Percentiles rank a stretch among this genome's conserved stretches.
phyloP scores from a whole-genome alignment of 306 rosid species.

The Castanea sativa region DNA sequence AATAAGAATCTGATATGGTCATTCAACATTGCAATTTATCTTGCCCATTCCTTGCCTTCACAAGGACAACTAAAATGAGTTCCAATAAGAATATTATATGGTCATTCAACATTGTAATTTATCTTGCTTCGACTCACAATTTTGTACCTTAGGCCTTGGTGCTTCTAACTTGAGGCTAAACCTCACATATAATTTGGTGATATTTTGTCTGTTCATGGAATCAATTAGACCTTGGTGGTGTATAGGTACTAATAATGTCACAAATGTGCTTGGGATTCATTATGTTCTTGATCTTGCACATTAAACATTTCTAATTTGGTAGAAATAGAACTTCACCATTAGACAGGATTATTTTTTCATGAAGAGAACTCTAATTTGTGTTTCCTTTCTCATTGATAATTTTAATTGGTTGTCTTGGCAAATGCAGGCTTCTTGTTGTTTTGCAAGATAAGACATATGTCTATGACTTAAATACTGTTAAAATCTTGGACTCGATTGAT shows the following conservation, averaged over 20 bases:
- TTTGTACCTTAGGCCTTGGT: not conserved
- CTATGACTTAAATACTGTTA: slow-evolving; percentile 73
- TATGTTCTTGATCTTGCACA: not conserved
- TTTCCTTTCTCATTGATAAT: slow-evolving; percentile 28
- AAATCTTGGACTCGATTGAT: slow-evolving; percentile 82
- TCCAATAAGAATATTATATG: not conserved
- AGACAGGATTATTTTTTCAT: slow-evolving; percentile 5
- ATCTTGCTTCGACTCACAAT: not conserved
- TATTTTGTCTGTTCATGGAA: not conserved
- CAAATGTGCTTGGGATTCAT: not conserved
- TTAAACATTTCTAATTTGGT: not conserved
- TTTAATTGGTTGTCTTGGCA: slow-evolving; percentile 17
- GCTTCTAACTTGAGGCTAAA: not conserved
- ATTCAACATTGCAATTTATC: not conserved
- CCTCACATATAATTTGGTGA: not conserved
- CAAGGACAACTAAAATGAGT: not conserved
- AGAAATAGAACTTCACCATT: not conserved
- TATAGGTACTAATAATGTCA: not conserved
- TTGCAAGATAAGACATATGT: slow-evolving; percentile 85
- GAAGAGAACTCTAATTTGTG: slow-evolving; percentile 2
- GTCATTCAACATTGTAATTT: not conserved
- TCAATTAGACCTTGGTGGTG: not conserved
- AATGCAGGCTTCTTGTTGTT: slow-evolving; percentile 84
- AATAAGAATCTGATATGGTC: not conserved
- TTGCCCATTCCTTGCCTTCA: not conserved